Percentiles rank a stretch among this genome's conserved stretches.
These are phyloP conservation scores for Podospora australis DNA, from an alignment of 495 filamentous ascomycete species.

Conservation along the genomic window DNA sequence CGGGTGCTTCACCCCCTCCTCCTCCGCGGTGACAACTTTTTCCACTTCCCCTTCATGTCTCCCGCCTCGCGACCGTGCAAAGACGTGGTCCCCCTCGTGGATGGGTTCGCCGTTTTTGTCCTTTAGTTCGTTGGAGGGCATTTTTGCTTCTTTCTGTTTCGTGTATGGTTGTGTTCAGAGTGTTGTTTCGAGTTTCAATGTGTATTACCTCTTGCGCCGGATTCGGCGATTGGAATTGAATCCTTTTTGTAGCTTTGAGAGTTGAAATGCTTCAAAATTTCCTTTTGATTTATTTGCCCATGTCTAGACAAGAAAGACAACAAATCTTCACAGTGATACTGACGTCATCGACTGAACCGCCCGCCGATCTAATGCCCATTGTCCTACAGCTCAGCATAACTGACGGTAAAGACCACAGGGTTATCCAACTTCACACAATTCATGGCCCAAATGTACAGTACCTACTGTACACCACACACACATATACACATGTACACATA, in stretches of 20 bases:
- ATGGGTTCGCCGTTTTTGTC: constrained; percentile 33
- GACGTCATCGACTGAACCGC: background rate
- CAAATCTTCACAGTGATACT: background rate
- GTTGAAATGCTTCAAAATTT: too few species aligned
- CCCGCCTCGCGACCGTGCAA: constrained; percentile 28
- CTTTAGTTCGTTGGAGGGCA: constrained; percentile 22
- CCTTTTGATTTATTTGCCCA: background rate
- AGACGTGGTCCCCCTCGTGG: constrained; percentile 32
- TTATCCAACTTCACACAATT: too few species aligned
- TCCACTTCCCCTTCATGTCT: constrained; percentile 34
- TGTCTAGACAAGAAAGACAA: background rate
- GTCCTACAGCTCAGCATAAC: background rate
- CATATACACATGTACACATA: too few species aligned
- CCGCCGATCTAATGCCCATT: background rate
- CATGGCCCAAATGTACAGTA: background rate
- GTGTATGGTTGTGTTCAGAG: background rate
- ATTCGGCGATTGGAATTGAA: too few species aligned
- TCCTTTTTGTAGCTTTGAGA: background rate
- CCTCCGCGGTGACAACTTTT: constrained; percentile 26
- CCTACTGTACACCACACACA: too few species aligned
- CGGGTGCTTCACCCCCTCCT: constrained; percentile 38
- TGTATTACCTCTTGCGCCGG: too few species aligned
- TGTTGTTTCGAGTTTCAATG: background rate
- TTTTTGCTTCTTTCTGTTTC: constrained; percentile 2
- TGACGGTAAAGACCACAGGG: too few species aligned